Percentiles rank a stretch among this genome's conserved stretches.
Conservation (phyloP, 2,329 filamentous ascomycete species). For the Aspergillus nomiae region DNA sequence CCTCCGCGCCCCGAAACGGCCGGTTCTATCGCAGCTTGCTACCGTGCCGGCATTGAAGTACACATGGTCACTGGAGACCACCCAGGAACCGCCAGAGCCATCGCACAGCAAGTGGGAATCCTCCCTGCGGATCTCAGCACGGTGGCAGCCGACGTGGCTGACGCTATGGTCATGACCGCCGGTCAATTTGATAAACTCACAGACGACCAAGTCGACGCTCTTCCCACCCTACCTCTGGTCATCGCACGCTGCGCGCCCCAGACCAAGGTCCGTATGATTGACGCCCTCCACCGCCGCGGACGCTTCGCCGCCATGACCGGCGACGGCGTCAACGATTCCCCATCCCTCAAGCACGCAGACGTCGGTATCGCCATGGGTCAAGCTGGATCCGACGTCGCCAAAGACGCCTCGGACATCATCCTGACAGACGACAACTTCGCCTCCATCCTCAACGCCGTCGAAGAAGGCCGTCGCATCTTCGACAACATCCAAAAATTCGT, state of each 20-base stretch:
- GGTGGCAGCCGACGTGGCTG: conserved; percentile 60
- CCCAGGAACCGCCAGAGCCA: conserved; percentile 72
- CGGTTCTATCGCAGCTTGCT: conserved; percentile 66
- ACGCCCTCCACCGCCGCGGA: conserved; percentile 55
- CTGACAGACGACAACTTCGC: conserved; percentile 81
- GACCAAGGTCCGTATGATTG: conserved; percentile 81
- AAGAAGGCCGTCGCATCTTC: conserved; percentile 79
- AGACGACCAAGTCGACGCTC: conserved; percentile 66
- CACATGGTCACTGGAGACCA: conserved; percentile 84
- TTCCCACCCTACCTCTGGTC: conserved; percentile 56
- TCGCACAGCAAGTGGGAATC: conserved; percentile 75
- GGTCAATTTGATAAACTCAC: conserved; percentile 74
- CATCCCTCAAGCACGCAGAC: conserved; percentile 75
- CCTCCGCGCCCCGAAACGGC: conserved; percentile 78
- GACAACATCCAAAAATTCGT: conserved; percentile 87
- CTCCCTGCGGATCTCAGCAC: conserved; percentile 62
- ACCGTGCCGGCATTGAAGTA: conserved; percentile 70
- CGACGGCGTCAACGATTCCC: conserved; percentile 83
- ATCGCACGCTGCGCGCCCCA: conserved; percentile 58
- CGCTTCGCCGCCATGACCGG: conserved; percentile 82
- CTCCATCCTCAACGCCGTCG: conserved; percentile 76
- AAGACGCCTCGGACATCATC: conserved; percentile 63
- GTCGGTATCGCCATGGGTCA: conserved; percentile 83
- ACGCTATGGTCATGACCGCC: conserved; percentile 69
- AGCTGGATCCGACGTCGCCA: conserved; percentile 78